Percentiles rank a stretch among this genome's conserved stretches.
phyloP scores from a whole-genome alignment of 2,329 filamentous ascomycete genomes.

The Fusarium camptoceras region DNA sequence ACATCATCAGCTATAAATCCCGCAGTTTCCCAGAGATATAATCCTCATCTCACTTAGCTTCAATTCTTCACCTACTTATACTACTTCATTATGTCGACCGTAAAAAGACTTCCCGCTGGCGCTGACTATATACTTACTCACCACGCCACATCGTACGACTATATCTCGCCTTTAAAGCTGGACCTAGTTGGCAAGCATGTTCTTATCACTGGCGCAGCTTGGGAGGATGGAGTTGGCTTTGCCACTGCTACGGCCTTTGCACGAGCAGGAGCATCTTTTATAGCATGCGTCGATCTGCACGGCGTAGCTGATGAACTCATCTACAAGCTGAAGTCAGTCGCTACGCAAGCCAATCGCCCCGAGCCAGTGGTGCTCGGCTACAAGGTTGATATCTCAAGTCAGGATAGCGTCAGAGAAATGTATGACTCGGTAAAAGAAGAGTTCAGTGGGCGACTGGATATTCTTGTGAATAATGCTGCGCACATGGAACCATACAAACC shows the following conservation, averaged over 20 bases:
- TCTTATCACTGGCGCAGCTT: background rate
- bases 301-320: background rate
- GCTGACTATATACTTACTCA: background rate
- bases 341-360: background rate
- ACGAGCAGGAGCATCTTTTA: background rate
- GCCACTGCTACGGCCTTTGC: background rate
- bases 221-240: background rate
- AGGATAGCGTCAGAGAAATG: background rate
- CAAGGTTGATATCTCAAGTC: background rate
- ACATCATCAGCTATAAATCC: background rate
- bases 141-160: background rate
- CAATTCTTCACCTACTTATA: background rate
- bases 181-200: background rate
- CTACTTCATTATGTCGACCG: background rate
- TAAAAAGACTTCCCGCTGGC: background rate
- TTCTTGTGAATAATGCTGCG: background rate
- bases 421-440: background rate
- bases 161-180: background rate
- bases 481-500: background rate
- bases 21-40: background rate
- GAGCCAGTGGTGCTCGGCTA: background rate
- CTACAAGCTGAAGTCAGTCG: background rate
- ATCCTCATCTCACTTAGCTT: rapidly evolving
- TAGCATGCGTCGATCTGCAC: background rate
- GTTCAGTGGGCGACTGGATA: background rate